These are phyloP conservation scores for Magnusiomyces paraingens DNA, from an alignment of 1,139 yeast genomes.

Conservation along the genomic window DNA sequence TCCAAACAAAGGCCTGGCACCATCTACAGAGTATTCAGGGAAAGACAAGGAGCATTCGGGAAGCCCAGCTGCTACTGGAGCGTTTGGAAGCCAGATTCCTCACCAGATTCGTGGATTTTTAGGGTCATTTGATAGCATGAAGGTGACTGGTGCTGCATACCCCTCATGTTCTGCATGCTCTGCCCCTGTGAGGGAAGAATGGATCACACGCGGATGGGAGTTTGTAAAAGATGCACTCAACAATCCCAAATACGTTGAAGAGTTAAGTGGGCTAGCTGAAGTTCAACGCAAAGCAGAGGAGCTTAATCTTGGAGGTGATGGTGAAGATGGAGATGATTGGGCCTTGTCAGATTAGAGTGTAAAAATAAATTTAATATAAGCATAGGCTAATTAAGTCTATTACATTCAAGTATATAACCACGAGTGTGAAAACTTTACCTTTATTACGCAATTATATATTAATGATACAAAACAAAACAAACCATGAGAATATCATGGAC, in stretches of 20 bases:
- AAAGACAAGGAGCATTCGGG: constrained; percentile 3
- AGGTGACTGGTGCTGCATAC: constrained; percentile 66
- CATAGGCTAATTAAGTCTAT: not conserved
- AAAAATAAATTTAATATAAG: not conserved
- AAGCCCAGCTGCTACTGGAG: not conserved
- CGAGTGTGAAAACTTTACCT: not conserved
- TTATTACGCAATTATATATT: not conserved
- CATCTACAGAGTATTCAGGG: constrained; percentile 18
- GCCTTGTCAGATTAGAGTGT: not conserved
- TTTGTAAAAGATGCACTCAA: constrained; percentile 67
- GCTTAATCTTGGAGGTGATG: constrained; percentile 40
- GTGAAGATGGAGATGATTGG: constrained; percentile 14
- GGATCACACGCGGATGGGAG: constrained; percentile 59
- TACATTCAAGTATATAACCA: not conserved
- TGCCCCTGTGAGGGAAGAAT: constrained; percentile 45
- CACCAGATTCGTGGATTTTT: constrained; percentile 89
- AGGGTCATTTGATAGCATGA: constrained; percentile 54
- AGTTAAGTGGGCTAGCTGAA: constrained; percentile 65
- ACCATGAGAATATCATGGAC: too few species aligned
- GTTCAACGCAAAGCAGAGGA: constrained; percentile 70
- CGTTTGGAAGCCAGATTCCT: constrained; percentile 40
- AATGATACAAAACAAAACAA: not conserved
- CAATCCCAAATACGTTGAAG: constrained; percentile 61
- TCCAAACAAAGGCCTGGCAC: constrained; percentile 44
- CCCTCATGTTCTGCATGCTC: constrained; percentile 85